Conservation (phyloP, 1,284 basidiomycete species). For the Violaceomyces palustris region DNA sequence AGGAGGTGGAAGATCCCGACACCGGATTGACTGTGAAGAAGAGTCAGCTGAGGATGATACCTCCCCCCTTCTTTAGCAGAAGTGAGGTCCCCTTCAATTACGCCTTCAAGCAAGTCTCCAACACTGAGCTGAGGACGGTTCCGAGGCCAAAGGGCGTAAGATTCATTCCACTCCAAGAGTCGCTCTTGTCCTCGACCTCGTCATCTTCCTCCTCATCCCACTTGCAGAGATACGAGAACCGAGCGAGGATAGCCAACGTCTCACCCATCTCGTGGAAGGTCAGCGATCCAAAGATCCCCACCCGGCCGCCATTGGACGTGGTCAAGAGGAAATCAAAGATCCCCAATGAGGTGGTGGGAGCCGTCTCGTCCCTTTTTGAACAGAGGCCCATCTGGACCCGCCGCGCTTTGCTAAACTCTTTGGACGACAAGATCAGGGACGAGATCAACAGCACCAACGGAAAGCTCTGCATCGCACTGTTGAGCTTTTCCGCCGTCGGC, state of each 20-base stretch:
- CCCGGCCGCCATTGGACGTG: slow-evolving; percentile 9
- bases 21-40: slow-evolving; percentile 3
- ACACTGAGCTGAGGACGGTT: slow-evolving; percentile 25
- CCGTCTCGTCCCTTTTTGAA: too few relatives aligned
- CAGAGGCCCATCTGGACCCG: slow-evolving; percentile 85
- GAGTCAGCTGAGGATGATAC: slow-evolving; percentile 38
- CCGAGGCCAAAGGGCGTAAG: too few relatives aligned
- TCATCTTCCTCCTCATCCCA: too few relatives aligned
- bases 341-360: too few relatives aligned
- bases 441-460: slow-evolving; percentile 56
- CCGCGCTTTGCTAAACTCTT: slow-evolving; percentile 74
- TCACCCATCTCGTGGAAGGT: too few relatives aligned
- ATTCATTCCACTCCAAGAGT: too few relatives aligned
- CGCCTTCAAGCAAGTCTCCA: slow-evolving; percentile 28
- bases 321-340: too few relatives aligned
- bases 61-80: slow-evolving; percentile 43
- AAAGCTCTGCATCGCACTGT: slow-evolving; percentile 56
- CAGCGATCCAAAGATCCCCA: slow-evolving; percentile 10
- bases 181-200: too few relatives aligned
- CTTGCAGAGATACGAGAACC: too few relatives aligned
- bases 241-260: too few relatives aligned
- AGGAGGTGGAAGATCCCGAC: background rate
- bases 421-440: slow-evolving; percentile 64
- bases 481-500: slow-evolving; percentile 79
- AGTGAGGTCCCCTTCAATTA: slow-evolving; percentile 39